These are phyloP conservation scores for Hylodesmum podocarpum DNA, from an alignment of 306 rosid species.

Conservation along the genomic window DNA sequence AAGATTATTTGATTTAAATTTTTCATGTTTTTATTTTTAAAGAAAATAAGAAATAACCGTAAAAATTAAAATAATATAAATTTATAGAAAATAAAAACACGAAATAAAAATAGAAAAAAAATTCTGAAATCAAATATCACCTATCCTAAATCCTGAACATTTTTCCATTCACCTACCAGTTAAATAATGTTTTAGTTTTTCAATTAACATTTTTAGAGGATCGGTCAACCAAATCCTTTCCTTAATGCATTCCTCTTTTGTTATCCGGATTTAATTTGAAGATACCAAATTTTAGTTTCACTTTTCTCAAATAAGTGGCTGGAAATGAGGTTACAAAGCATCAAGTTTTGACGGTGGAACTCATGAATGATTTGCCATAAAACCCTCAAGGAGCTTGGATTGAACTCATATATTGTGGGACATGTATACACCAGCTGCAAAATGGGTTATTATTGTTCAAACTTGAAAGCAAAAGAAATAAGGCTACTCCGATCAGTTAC, in stretches of 20 bases:
- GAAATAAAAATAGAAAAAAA: too few relatives aligned
- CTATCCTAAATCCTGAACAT: too few relatives aligned
- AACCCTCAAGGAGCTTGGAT: neutral
- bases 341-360: neutral
- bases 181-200: too few relatives aligned
- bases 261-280: neutral
- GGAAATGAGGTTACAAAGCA: neutral
- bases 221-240: too few relatives aligned
- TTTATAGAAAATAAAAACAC: too few relatives aligned
- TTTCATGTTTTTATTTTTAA: too few relatives aligned
- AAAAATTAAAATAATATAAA: too few relatives aligned
- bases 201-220: too few relatives aligned
- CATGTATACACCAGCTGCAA: neutral
- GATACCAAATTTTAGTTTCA: neutral
- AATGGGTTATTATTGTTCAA: neutral
- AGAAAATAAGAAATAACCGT: too few relatives aligned
- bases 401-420: neutral
- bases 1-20: too few relatives aligned
- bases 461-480: neutral
- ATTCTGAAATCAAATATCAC: too few relatives aligned
- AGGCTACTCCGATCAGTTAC: constrained; percentile 12
- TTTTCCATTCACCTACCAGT: too few relatives aligned
- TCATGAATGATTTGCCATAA: constrained; percentile 11
- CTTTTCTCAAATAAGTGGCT: neutral
- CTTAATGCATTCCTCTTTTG: neutral